Base-by-base conservation (phyloP, 176 grass and related monocot species). In the Zea luxurians region DNA sequence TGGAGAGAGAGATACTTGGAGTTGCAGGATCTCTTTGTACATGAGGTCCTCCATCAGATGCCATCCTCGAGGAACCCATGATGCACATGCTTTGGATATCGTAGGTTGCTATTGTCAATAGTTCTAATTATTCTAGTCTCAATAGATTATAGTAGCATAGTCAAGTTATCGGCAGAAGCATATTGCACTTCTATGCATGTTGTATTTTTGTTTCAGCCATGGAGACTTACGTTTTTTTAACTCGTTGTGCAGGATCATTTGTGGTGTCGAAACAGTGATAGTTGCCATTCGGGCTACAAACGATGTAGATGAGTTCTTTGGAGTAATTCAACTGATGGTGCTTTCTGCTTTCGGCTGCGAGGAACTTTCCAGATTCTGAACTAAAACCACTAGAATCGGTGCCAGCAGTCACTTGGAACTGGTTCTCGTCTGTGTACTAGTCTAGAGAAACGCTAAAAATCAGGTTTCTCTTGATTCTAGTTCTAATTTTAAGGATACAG, bases 21-120 rank as follows among this genome's bases (percentile, higher is more conserved):
- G 52, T 85, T 89, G 53, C 87, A 89, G 60, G 82, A 89, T 80
- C 73, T 89, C 48, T 89, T 89, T 73, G 78, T 77, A 50, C 77
- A 66, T 4, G 87, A 72, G 67, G 66, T 85, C 71, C 66, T 85
- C 34, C 37, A 82, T 69, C 62, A 80, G 47, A 70, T 64, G 70
- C 43, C 79, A 15, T 82, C 73, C 42, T 76, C 48, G 16, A 65
- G 61, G 58, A 52, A 37, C 15, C 61, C 36, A 59, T 77, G 65
- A 84, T 66, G 53, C 6, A 8, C 37, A 58, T 36, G 48, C 13
- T 50, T 11, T 74, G 70, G 55, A 76, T 68, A 45, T 47, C 50
- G 18, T 15, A 10, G 65, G 37, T 37, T 17, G 69, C 80, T 65
- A 47, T 59, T 64, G 70, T 61, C 16, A 70, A 58, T 11, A 77